These are phyloP conservation scores for Amniculicola lignicola DNA, from an alignment of 495 filamentous ascomycete species.

Conservation along the genomic window DNA sequence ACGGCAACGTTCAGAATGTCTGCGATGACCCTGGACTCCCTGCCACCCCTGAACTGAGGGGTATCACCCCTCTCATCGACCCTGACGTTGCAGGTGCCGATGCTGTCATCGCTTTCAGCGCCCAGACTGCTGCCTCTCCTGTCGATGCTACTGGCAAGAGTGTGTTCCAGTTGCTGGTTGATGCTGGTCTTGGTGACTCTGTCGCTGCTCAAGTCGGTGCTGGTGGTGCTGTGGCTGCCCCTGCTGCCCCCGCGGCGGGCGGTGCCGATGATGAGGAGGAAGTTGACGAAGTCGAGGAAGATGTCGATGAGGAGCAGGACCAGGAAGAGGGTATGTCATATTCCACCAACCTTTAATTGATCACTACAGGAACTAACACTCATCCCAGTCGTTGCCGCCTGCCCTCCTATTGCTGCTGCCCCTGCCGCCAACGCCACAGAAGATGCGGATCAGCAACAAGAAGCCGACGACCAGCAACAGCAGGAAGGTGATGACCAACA, in stretches of 20 bases:
- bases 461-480: no score
- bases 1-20: slow-evolving; percentile 51
- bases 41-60: slow-evolving; percentile 53
- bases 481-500: no score
- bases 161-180: slow-evolving; percentile 53
- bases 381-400: no score
- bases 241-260: background rate
- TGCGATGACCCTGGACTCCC: slow-evolving; percentile 57
- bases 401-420: no score
- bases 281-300: no score
- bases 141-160: slow-evolving; percentile 53
- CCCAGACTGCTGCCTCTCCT: slow-evolving; percentile 47
- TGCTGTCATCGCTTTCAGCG: slow-evolving; percentile 54
- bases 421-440: background rate
- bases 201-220: slow-evolving; percentile 32
- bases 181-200: slow-evolving; percentile 57
- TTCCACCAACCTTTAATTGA: no score
- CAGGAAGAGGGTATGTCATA: no score
- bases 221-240: slow-evolving; percentile 25
- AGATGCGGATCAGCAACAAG: no score
- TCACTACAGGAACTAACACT: no score
- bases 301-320: background rate
- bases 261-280: background rate
- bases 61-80: slow-evolving; percentile 60
- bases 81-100: slow-evolving; percentile 53